Evolutionary conservation across 225 moss, liverwort and hornwort species (phyloP).

Genomic region (Straminergon stramineum): DNA sequence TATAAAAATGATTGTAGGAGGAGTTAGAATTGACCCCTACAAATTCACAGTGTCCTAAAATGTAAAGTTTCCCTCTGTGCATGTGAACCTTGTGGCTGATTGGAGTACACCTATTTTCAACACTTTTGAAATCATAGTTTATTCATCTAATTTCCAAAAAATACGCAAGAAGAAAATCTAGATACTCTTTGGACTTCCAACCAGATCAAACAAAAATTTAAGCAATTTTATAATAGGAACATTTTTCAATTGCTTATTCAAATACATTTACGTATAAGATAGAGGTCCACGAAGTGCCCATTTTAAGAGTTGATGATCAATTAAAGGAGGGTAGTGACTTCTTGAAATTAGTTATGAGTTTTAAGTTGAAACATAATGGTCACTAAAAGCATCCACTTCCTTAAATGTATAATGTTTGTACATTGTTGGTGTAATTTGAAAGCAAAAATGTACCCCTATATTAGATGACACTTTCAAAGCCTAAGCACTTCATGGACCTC

Average conservation of each 20-base stretch:
- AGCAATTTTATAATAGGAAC: not conserved
- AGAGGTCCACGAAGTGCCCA: not conserved
- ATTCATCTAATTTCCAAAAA: not conserved
- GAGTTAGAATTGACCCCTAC: not conserved
- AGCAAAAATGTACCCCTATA: not conserved
- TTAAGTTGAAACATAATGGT: not conserved
- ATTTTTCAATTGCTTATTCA: not conserved
- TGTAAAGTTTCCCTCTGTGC: not conserved
- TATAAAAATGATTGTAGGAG: not conserved
- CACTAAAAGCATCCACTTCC: accelerated
- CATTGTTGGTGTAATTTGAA: not conserved
- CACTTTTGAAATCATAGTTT: not conserved
- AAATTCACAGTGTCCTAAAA: not conserved
- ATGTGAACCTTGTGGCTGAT: accelerated
- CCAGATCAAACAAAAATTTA: not conserved
- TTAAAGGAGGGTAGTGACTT: accelerated
- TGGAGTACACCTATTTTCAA: not conserved
- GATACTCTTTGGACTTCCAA: not conserved
- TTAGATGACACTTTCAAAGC: not conserved
- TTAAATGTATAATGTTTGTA: not conserved
- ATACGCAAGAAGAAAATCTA: not conserved
- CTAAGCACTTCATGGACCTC: accelerated
- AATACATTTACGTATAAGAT: not conserved
- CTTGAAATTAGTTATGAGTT: not conserved
- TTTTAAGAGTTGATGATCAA: not conserved